Conservation (phyloP, 805 yeast species). For the Metschnikowia vanudenii region DNA sequence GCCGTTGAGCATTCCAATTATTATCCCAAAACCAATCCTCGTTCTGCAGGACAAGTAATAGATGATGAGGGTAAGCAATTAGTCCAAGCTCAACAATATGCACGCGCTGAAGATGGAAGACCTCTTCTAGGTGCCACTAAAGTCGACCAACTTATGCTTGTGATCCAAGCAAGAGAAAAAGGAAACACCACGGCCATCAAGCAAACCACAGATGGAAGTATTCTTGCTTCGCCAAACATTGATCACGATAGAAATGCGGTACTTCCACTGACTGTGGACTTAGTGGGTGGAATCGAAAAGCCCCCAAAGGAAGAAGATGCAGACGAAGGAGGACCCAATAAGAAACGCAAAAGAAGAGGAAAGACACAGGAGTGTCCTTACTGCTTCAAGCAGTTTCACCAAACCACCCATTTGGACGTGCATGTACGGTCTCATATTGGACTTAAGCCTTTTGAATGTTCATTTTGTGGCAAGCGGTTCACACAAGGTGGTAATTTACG, state of each 20-base stretch:
- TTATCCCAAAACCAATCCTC: constrained; percentile 3
- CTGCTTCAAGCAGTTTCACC: constrained; percentile 79
- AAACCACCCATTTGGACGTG: constrained; percentile 88
- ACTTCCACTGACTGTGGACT: constrained; percentile 55
- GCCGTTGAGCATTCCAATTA: constrained; percentile 5
- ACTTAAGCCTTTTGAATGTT: constrained; percentile 77
- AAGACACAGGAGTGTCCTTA: constrained; percentile 71
- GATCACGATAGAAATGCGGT: constrained; percentile 32
- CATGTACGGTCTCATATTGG: constrained; percentile 88
- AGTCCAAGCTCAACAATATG: constrained; percentile 47
- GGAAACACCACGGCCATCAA: constrained; percentile 64
- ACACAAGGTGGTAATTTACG: constrained; percentile 89
- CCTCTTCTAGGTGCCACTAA: constrained; percentile 83
- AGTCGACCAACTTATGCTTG: constrained; percentile 87
- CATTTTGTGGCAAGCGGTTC: constrained; percentile 73
- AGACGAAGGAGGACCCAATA: constrained; percentile 22
- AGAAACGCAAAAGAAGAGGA: constrained; percentile 24
- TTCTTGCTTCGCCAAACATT: constrained; percentile 43
- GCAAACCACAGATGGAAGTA: constrained; percentile 68
- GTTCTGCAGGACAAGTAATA: background rate
- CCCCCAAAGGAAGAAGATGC: constrained; percentile 29
- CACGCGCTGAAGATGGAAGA: constrained; percentile 57
- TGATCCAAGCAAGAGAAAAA: constrained; percentile 83
- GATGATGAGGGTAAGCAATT: constrained; percentile 23
- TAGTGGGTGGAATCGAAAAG: constrained; percentile 80